These are phyloP conservation scores for Lichtheimia hyalospora DNA, from an alignment of 371 early-diverging fungal genomes.

Conservation along the genomic window DNA sequence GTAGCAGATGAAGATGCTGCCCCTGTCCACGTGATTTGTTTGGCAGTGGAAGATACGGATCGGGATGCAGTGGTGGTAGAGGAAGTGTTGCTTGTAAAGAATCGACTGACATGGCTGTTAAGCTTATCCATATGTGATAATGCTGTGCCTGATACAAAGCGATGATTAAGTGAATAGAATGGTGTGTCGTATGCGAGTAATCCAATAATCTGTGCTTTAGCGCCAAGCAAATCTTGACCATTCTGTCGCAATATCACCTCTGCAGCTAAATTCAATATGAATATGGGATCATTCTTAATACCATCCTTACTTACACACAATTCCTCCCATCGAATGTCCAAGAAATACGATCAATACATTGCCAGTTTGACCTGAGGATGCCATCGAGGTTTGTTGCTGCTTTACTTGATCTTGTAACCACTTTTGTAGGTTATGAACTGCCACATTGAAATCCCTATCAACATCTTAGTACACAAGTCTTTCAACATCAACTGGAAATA, in stretches of 20 bases:
- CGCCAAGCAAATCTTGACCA: conserved; percentile 17
- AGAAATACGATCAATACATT: conserved; percentile 37
- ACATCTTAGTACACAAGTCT: no score
- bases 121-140: conserved; percentile 20
- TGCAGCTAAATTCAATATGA: conserved; percentile 43
- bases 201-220: conserved; percentile 43
- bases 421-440: conserved; percentile 43
- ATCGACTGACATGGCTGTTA: conserved; percentile 10
- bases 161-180: conserved; percentile 55
- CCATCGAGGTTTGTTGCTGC: conserved; percentile 21
- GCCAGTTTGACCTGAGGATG: conserved; percentile 24
- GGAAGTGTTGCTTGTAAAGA: conserved; percentile 1
- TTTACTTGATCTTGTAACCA: conserved; percentile 53
- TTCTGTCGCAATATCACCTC: conserved; percentile 47
- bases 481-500: not conserved
- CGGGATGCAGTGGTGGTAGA: not conserved
- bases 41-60: not conserved
- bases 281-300: not conserved
- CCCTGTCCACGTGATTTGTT: conserved; percentile 4
- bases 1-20: not conserved
- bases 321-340: conserved; percentile 68
- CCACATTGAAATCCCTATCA: conserved; percentile 31
- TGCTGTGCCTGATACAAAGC: conserved; percentile 41
- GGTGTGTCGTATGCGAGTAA: conserved; percentile 65
- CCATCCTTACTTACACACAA: conserved; percentile 49